Conservation (phyloP, 2,329 filamentous ascomycete genomes). For the Botrytis paeoniae region DNA sequence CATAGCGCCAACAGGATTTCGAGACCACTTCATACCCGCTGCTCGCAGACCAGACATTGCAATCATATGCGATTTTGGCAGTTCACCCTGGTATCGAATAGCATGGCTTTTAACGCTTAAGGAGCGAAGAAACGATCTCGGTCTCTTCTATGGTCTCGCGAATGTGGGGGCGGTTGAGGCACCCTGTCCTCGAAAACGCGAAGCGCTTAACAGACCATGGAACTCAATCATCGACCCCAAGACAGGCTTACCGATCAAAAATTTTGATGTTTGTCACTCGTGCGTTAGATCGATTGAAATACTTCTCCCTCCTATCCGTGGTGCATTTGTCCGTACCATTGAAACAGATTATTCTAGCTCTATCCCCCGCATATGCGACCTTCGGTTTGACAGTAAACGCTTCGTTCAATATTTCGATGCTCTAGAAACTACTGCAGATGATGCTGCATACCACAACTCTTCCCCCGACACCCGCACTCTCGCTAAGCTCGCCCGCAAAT, state of each 20-base stretch:
- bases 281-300: constrained; percentile 71
- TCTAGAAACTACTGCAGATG: constrained; percentile 56
- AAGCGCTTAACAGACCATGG: constrained; percentile 61
- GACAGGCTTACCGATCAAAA: constrained; percentile 59
- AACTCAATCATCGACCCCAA: constrained; percentile 69
- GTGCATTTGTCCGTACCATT: constrained; percentile 54
- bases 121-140: constrained; percentile 62
- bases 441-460: constrained; percentile 40
- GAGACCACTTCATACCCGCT: constrained; percentile 61
- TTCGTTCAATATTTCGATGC: constrained; percentile 60
- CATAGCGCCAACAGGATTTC: constrained; percentile 66
- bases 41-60: constrained; percentile 55
- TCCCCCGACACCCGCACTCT: constrained; percentile 33
- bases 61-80: constrained; percentile 75
- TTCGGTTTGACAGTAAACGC: constrained; percentile 58
- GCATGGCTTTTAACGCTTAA: constrained; percentile 80
- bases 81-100: constrained; percentile 74
- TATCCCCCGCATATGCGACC: constrained; percentile 60
- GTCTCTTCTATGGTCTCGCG: constrained; percentile 67
- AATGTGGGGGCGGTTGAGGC: constrained; percentile 55
- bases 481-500: constrained; percentile 28
- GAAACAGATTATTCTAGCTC: constrained; percentile 41
- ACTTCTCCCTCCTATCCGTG: constrained; percentile 68
- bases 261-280: constrained; percentile 72
- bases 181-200: constrained; percentile 57